Base-by-base conservation (phyloP, 164 flowering plant genomes). In the Liriodendron chinense region DNA sequence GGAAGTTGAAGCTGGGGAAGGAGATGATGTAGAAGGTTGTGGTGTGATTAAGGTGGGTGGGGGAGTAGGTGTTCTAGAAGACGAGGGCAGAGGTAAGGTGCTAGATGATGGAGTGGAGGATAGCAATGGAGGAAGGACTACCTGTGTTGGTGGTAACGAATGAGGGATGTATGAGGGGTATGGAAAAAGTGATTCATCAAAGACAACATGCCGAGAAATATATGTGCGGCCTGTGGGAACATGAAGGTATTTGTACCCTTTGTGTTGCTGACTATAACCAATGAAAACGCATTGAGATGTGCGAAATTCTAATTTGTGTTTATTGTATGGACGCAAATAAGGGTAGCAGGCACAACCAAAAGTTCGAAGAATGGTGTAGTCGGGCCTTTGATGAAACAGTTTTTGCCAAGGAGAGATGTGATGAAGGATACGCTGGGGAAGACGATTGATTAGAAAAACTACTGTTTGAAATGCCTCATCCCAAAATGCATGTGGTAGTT, bases 291-390 rank as follows among this genome's bases (percentile, higher is more conserved):
- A 73, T 0, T 68, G 69, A n/a, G 23, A 24, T 13, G 76, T 66
- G 1, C 65, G 48, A 16, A 64, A 64, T 2, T 71, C 76, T 3
- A 77, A 50, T 16, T 59, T 77, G 7, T 22, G 7, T 5, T 20
- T 59, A 0, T 7, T 16, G 47, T 47, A 69, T 21, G 13, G 47
- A 1, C 47, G 43, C 4, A 69, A 22, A 16, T 13, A 57, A 34
- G 80, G 72, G 69, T 73, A 78, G 13, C 69, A 67, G 16, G 5
- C 12, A 28, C 75, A 71, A 1, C 71, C 75, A 72, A 77, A 77
- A 0, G 26, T 16, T 16, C 43, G 3, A 14, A 72, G 73, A 12
- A 22, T n/a, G 10, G 18, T 6, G 18, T 59, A 77, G 28, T 65
- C 50, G 13, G 77, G 65, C 9, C 2, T 7, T 3, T 62, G 20